Conservation (phyloP, 371 early-diverging fungal species). For the Rhizopus arrhizus region DNA sequence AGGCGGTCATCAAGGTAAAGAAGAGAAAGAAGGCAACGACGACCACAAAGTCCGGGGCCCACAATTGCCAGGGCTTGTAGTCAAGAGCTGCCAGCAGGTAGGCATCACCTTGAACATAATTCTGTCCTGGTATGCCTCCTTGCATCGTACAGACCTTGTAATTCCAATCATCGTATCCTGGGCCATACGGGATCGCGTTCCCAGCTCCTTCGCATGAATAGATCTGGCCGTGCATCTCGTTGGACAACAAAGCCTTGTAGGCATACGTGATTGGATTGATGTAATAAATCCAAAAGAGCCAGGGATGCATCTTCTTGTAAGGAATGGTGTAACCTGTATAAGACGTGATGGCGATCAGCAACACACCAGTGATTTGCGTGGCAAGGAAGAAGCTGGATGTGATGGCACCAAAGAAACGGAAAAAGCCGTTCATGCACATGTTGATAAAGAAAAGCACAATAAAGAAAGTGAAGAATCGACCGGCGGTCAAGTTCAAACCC, state of each 20-base stretch:
- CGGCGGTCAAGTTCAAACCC: conserved; percentile 49
- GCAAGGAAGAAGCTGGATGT: conserved; percentile 60
- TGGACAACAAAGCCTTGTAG: conserved; percentile 68
- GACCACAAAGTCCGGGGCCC: conserved; percentile 48
- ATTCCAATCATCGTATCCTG: conserved; percentile 49
- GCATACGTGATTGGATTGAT: conserved; percentile 74
- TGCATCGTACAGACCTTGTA: conserved; percentile 66
- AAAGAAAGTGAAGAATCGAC: conserved; percentile 56
- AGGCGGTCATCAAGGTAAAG: conserved; percentile 46
- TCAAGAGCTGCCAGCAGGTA: conserved; percentile 65
- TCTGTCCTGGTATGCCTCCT: conserved; percentile 59
- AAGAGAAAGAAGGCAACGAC: conserved; percentile 42
- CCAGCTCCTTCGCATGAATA: conserved; percentile 55
- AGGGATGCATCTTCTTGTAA: conserved; percentile 64
- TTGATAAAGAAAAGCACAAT: conserved; percentile 47
- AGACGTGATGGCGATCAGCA: conserved; percentile 58
- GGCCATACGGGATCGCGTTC: conserved; percentile 62
- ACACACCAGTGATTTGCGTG: conserved; percentile 55
- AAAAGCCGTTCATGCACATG: conserved; percentile 59
- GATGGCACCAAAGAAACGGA: conserved; percentile 44
- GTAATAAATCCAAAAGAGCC: conserved; percentile 76
- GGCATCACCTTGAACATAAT: conserved; percentile 58
- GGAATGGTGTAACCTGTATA: conserved; percentile 71
- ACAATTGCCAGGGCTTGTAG: conserved; percentile 30
- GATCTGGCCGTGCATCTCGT: conserved; percentile 69